Evolutionary conservation across 257 asterid species (phyloP).

Genomic region (Jasminum sambac): DNA sequence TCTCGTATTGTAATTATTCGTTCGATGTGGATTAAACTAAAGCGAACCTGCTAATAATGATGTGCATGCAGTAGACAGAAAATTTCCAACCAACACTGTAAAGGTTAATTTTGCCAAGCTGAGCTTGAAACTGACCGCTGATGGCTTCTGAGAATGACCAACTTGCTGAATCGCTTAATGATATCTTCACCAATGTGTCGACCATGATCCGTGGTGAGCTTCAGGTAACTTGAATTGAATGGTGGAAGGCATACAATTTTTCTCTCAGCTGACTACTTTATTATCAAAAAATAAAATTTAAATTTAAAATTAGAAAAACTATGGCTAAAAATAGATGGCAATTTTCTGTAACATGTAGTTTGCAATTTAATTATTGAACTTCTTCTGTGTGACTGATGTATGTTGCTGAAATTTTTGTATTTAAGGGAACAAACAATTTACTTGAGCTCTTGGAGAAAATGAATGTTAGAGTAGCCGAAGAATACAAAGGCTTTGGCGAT

Average conservation of each 20-base stretch:
- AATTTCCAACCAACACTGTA: constrained; percentile 6
- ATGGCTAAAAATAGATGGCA: not conserved
- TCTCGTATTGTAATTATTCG: not conserved
- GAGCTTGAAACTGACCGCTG: constrained; percentile 13
- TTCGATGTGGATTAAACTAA: not conserved
- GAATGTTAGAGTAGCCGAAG: constrained; percentile 83
- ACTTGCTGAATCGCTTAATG: constrained; percentile 61
- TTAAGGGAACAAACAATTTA: constrained; percentile 66
- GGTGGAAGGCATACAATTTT: not conserved
- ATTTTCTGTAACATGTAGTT: not conserved
- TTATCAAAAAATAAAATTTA: no score
- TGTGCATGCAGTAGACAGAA: constrained; percentile 8
- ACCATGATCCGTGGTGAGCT: constrained; percentile 84
- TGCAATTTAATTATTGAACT: not conserved
- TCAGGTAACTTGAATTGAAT: constrained; percentile 48
- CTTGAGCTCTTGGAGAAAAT: constrained; percentile 85
- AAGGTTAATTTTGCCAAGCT: constrained; percentile 10
- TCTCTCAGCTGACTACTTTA: no score
- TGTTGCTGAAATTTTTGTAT: constrained; percentile 6
- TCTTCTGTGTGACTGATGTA: not conserved
- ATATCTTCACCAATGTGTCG: constrained; percentile 73
- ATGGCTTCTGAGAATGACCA: constrained; percentile 55
- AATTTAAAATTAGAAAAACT: no score
- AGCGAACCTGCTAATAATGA: not conserved
- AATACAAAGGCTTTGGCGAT: constrained; percentile 86